These are phyloP conservation scores for Phragmites australis DNA, from an alignment of 176 grass and related monocot species.

Conservation along the genomic window DNA sequence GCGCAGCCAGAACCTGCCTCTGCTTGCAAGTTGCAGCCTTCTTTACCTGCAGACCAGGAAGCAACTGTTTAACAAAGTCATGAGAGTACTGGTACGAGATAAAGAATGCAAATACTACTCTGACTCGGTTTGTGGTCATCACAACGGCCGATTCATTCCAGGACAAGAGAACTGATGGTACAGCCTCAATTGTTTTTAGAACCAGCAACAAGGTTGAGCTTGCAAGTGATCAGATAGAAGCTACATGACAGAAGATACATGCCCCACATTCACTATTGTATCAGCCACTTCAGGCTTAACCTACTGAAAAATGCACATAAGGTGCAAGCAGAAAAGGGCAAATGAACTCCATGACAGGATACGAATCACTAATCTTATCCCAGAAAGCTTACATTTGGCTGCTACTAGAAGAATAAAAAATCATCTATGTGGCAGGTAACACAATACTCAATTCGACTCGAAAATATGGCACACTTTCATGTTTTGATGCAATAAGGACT, in stretches of 20 bases:
- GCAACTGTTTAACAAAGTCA: conserved; percentile 32
- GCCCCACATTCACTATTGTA: conserved; percentile 24
- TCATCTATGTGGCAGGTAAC: conserved; percentile 36
- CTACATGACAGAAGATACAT: conserved; percentile 27
- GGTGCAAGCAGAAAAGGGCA: conserved; percentile 21
- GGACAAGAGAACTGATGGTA: conserved; percentile 31
- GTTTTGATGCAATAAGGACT: background rate
- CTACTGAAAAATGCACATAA: conserved; percentile 14
- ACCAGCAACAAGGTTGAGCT: background rate
- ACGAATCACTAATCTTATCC: conserved; percentile 10
- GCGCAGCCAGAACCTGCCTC: conserved; percentile 15
- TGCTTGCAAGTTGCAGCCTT: conserved; percentile 6
- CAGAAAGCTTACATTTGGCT: conserved; percentile 57
- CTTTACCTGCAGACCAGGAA: conserved; percentile 34
- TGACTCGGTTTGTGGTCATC: conserved; percentile 30
- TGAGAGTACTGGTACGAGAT: background rate
- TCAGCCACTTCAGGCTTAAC: conserved; percentile 24
- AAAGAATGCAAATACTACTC: conserved; percentile 22
- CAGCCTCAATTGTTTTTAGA: conserved; percentile 32
- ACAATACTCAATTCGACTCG: background rate
- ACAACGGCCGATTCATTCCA: conserved; percentile 4
- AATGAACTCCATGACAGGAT: background rate
- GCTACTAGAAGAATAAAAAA: conserved; percentile 3
- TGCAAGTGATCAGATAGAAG: background rate
- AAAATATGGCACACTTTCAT: conserved; percentile 4